These are phyloP conservation scores for Neurospora sp. DNA, from an alignment of 495 filamentous ascomycete genomes.

Conservation along the genomic window DNA sequence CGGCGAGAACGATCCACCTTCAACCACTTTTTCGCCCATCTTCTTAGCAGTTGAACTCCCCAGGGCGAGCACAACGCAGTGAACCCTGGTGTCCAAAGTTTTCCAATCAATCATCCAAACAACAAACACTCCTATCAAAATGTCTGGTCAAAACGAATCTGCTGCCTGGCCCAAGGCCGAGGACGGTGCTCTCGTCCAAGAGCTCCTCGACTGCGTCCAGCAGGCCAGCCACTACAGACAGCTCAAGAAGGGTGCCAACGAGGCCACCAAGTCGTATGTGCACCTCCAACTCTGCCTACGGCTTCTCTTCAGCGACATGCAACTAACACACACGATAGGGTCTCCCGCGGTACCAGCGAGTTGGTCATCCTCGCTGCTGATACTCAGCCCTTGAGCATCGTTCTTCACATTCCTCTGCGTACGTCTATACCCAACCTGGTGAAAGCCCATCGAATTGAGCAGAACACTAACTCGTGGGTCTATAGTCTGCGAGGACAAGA, in stretches of 20 bases:
- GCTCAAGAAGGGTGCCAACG: constrained; percentile 71
- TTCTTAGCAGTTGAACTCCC: background rate
- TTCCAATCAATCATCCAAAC: background rate
- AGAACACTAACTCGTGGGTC: constrained; percentile 7
- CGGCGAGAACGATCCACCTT: background rate
- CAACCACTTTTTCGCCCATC: constrained; percentile 2
- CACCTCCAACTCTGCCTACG: background rate
- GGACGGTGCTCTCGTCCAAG: constrained; percentile 61
- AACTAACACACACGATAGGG: constrained; percentile 9
- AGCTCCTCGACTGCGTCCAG: constrained; percentile 80
- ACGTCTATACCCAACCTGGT: constrained; percentile 30
- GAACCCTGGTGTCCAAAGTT: constrained; percentile 17
- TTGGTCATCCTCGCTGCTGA: constrained; percentile 85
- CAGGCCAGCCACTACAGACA: constrained; percentile 76
- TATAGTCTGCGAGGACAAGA: constrained; percentile 44
- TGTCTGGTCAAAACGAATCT: constrained; percentile 41
- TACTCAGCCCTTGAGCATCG: constrained; percentile 73
- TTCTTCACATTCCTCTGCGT: constrained; percentile 79
- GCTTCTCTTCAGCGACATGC: background rate
- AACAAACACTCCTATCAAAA: constrained; percentile 16
- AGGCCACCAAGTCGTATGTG: constrained; percentile 61
- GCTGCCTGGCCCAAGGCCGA: constrained; percentile 83
- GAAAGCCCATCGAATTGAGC: constrained; percentile 62
- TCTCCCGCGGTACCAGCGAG: constrained; percentile 82
- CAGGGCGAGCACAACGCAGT: constrained; percentile 23